A percentile compares a stretch with the other conserved stretches of the same genome.
These are phyloP conservation scores for Acanthamoeba rhysodes DNA, from an alignment of 208 protist genomes.

Conservation along the genomic window DNA sequence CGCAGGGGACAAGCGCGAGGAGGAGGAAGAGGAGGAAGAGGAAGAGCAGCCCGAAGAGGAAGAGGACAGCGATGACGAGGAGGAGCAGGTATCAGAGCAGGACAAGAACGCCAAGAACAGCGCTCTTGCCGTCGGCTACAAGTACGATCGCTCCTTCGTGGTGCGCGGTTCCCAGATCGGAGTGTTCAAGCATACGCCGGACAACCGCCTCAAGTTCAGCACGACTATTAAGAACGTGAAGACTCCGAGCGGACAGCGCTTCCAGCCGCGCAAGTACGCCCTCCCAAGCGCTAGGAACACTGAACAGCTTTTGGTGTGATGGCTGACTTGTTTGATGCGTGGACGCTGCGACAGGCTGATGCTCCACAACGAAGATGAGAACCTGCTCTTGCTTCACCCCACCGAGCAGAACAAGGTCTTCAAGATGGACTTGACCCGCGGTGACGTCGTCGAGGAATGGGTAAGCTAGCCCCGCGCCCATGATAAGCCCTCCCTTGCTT, in stretches of 20 bases:
- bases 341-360: conserved; percentile 79
- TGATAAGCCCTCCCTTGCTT: neutral
- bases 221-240: conserved; percentile 83
- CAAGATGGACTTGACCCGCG: conserved; percentile 88
- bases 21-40: conserved; percentile 69
- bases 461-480: neutral
- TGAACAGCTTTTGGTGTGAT: neutral
- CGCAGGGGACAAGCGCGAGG: neutral
- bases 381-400: conserved; percentile 85
- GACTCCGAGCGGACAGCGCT: conserved; percentile 75
- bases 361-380: conserved; percentile 88
- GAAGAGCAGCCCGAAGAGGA: conserved; percentile 56
- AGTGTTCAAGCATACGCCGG: conserved; percentile 83
- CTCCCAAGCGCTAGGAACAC: neutral
- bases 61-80: conserved; percentile 4
- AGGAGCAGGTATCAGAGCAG: neutral
- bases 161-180: conserved; percentile 83
- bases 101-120: conserved; percentile 66
- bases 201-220: conserved; percentile 82
- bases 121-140: conserved; percentile 75
- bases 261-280: conserved; percentile 82
- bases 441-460: conserved; percentile 89
- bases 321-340: conserved; percentile 26
- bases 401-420: conserved; percentile 79
- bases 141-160: conserved; percentile 83